These are phyloP conservation scores for Trypanosoma platydactyli DNA, from an alignment of 208 protist species.

Conservation along the genomic window DNA sequence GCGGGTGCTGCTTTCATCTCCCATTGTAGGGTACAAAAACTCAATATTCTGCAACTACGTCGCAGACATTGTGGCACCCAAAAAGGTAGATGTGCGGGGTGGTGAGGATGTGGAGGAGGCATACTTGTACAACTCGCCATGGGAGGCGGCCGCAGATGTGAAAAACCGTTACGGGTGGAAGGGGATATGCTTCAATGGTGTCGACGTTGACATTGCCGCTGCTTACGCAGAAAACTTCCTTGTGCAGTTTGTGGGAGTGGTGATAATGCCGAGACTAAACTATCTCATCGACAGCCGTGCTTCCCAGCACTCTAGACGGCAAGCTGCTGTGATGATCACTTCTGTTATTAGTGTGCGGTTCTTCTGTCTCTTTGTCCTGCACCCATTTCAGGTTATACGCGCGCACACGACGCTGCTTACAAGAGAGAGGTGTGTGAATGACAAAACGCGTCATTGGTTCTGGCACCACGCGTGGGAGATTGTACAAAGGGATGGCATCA, in stretches of 20 bases:
- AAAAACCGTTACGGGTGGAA: slow-evolving; percentile 9
- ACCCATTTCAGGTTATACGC: slow-evolving; percentile 43
- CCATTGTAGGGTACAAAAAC: slow-evolving; percentile 16
- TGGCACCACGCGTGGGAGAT: slow-evolving; percentile 57
- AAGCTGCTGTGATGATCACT: slow-evolving; percentile 26
- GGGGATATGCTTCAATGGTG: slow-evolving; percentile 31
- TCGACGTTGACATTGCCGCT: slow-evolving; percentile 38
- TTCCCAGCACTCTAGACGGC: slow-evolving; percentile 22
- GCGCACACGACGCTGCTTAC: slow-evolving; percentile 41
- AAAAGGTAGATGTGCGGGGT: background rate
- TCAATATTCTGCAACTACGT: slow-evolving; percentile 17
- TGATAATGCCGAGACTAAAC: slow-evolving; percentile 11
- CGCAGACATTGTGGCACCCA: slow-evolving; percentile 24
- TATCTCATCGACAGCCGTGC: slow-evolving; percentile 14
- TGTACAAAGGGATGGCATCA: slow-evolving; percentile 66
- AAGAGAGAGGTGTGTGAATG: background rate
- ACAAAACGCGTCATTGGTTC: slow-evolving; percentile 41
- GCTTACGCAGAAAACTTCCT: slow-evolving; percentile 22
- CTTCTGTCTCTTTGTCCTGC: slow-evolving; percentile 24
- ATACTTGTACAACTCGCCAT: slow-evolving; percentile 14
- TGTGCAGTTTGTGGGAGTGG: slow-evolving; percentile 21
- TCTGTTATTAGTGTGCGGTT: slow-evolving; percentile 26
- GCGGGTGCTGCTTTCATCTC: slow-evolving; percentile 14
- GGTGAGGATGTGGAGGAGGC: slow-evolving; percentile 18
- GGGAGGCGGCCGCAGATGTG: slow-evolving; percentile 13